Percentiles rank a stretch among this genome's conserved stretches.
phyloP scores from a whole-genome alignment of 805 yeast genomes.

The Clavispora carvajalis region DNA sequence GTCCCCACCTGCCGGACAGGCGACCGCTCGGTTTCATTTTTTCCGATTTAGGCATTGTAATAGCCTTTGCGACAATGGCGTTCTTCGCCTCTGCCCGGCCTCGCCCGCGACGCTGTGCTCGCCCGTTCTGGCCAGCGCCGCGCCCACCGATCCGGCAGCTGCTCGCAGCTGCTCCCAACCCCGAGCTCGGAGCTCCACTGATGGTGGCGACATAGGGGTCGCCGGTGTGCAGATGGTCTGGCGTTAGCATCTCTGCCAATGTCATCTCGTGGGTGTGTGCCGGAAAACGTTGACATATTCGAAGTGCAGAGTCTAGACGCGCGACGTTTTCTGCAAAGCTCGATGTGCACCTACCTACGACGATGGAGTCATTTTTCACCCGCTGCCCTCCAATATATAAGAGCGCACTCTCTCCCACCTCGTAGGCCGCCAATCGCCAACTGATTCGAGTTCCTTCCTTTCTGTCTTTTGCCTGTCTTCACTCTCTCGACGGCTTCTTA shows the following conservation, averaged over 20 bases:
- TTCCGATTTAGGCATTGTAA: background rate
- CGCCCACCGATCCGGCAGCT: too few relatives aligned
- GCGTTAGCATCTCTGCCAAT: background rate
- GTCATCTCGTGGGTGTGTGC: background rate
- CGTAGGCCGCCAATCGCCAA: background rate
- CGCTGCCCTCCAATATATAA: background rate
- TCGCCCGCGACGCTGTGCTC: too few relatives aligned
- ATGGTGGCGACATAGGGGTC: background rate
- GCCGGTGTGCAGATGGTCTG: background rate
- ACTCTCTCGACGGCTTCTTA: background rate
- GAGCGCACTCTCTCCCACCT: background rate
- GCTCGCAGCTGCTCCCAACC: too few relatives aligned
- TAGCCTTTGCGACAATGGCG: background rate
- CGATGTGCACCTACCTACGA: background rate
- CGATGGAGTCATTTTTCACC: background rate
- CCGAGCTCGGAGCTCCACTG: too few relatives aligned
- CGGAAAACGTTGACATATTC: background rate
- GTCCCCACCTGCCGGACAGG: too few relatives aligned
- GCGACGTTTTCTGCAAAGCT: too few relatives aligned
- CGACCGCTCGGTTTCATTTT: background rate
- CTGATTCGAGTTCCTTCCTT: background rate
- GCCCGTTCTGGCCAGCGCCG: background rate
- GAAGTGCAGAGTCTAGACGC: conserved; percentile 1
- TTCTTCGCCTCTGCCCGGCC: too few relatives aligned
- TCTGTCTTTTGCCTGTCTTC: background rate